These are phyloP conservation scores for Debaryomyces sp. DNA, from an alignment of 1,139 yeast genomes.

Conservation along the genomic window DNA sequence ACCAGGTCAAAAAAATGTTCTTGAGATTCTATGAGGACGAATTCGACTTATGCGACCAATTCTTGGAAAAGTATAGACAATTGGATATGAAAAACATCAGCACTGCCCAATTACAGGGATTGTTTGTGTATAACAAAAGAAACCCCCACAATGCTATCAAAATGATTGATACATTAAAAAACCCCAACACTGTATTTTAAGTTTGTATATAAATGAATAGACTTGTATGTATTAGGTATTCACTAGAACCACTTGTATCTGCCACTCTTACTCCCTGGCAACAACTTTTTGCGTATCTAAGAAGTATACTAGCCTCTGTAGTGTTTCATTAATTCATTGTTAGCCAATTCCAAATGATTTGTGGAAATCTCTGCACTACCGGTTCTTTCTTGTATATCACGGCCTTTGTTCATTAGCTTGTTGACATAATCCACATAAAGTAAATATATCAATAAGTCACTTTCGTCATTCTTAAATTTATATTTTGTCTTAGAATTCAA, in stretches of 20 bases:
- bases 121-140: conserved; percentile 89
- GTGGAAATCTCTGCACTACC: conserved; percentile 18
- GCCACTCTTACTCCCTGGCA: no score
- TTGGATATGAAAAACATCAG: conserved; percentile 64
- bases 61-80: conserved; percentile 53
- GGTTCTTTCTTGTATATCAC: conserved; percentile 14
- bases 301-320: conserved; percentile 26
- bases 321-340: conserved; percentile 25
- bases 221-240: conserved; percentile 1
- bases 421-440: conserved; percentile 50
- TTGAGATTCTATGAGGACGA: conserved; percentile 80
- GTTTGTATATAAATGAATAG: conserved; percentile 8
- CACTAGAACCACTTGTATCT: background rate
- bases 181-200: conserved; percentile 36
- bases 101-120: conserved; percentile 94
- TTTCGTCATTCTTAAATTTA: conserved; percentile 36
- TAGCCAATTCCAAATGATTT: conserved; percentile 22
- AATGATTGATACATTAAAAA: conserved; percentile 53
- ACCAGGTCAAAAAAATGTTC: conserved; percentile 84
- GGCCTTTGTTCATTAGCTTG: conserved; percentile 36
- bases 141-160: conserved; percentile 76
- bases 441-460: conserved; percentile 50
- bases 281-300: background rate
- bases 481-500: conserved; percentile 21
- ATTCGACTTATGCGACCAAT: conserved; percentile 58